Evolutionary conservation across 345 rosid species (phyloP).

Genomic region (thale cress (Arabidopsis thaliana)): DNA sequence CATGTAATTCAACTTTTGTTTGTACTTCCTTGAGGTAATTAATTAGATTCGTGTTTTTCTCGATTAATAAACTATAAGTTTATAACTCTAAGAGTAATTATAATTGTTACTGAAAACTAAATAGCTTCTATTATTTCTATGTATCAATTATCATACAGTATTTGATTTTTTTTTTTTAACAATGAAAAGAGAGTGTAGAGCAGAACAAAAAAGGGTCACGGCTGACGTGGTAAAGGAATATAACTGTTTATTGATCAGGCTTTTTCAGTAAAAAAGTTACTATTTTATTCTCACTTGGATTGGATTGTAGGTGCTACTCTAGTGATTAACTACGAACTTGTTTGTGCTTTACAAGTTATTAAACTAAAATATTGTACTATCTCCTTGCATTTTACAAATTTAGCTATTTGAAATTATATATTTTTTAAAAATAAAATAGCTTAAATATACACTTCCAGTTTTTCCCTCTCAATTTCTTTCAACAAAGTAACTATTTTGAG

Average conservation of each 20-base stretch:
- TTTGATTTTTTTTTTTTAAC: not conserved
- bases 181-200: constrained; percentile 4
- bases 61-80: not conserved
- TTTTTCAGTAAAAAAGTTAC: constrained; percentile 5
- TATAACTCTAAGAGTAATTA: not conserved
- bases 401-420: no score
- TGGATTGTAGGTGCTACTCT: constrained; percentile 14
- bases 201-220: not conserved
- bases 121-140: not conserved
- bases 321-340: constrained; percentile 15
- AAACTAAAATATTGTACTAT: not conserved
- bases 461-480: not conserved
- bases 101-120: no score
- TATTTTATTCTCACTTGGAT: constrained; percentile 13
- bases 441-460: not conserved
- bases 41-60: not conserved
- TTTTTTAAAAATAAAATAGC: no score
- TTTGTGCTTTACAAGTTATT: constrained; percentile 19
- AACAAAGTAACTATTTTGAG: no score
- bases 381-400: not conserved
- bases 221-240: constrained; percentile 26
- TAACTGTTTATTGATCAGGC: constrained; percentile 26
- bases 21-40: not conserved
- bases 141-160: not conserved
- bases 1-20: not conserved